Base-by-base conservation (phyloP, 2,329 filamentous ascomycete genomes). In the Colletotrichum siamense region DNA sequence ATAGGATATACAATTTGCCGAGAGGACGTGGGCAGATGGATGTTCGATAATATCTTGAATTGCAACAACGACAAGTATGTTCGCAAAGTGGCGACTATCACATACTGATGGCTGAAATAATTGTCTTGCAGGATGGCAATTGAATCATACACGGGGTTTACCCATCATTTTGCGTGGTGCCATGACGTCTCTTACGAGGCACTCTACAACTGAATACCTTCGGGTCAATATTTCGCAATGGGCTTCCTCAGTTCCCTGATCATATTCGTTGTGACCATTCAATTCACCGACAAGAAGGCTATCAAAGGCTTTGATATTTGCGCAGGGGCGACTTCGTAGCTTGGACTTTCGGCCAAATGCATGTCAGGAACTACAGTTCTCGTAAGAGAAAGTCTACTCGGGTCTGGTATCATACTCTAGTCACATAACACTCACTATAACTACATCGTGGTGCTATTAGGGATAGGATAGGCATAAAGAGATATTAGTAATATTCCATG, bases 21-120 rank as follows among this genome's bases (percentile, higher is more conserved):
- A 55, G 83, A 84, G 75, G 86, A 87, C 73, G 85, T 86, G 6
- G 87, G 87, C 3, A 78, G 81, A 52, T 88, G 86, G 83, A 82
- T 88, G 34, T 86, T 82, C 68, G 82, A 86, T 78, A 84, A 85
- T 57, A 71, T 86, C 26, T 75, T 87, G 13, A 69, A 75, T 12
- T 34, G 74, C 52, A 78, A 66, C 15, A 75, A 75, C 22, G 71
- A 77, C 39, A 57, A 71, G 71, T 84, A 79, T 49, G 78, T 83
- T 65, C 70, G 79, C 71, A 84, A 84, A 79, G 80, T 81, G 1
- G 80, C 81, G 5, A 79, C 80, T 6, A 71, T 84, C 62, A 83
- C 82, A 12, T 83, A 78, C 49, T 78, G 44, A 77, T 18, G 15
- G 4, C 2, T 10, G 2, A 1, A 32, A 13, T 30, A 28, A n/a